Evolutionary conservation across 345 rosid species (phyloP), one percentile per base, ranked within the genome.

Genomic region (Gossypium mustelinum): DNA sequence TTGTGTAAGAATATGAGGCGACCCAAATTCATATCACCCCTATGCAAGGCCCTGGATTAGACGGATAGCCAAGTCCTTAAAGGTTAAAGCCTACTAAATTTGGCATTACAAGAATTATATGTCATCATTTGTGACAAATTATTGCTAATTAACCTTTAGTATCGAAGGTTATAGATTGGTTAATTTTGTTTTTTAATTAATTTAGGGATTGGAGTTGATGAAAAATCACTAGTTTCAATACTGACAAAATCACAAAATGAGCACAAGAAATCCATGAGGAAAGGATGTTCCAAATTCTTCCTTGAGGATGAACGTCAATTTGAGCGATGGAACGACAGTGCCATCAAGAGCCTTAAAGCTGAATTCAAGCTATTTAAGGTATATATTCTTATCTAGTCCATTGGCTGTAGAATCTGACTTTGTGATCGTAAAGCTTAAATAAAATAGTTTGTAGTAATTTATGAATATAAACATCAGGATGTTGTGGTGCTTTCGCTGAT

Each of bases 311-410:
- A 87, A 74, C 91, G 93, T 70, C 82, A 82, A 59, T 94, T 94
- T 45, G 97, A 92, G 84, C 82, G 92, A 10, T 92, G 94, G 81
- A 83, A 88, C 74, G 91, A 89, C 71, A 70, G 74, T 66, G 73
- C 78, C 69, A 60, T 90, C 82, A 82, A 70, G 61, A 89, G 85
- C 72, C 87, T 92, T 79, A 87, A 84, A 85, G 83, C 81, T 43
- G 98, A 92, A 70, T 94, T 92, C 85, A 58, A 84, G 81, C 92
- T 97, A 34, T 89, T 94, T 77, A 89, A 89, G 87, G 98, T 94
- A 57, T 63, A 56, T 78, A 51, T 51, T 14, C 72, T 20, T 68
- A 55, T 34, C 7, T 14, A 27, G 10, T 17, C 50, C 13, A 34
- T 5, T 34, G 1, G 1, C 41, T 34, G 1, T 34, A 34, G 5